These are phyloP conservation scores for Lasiodiplodia sp. DNA, from an alignment of 2,329 filamentous ascomycete species.

Conservation along the genomic window DNA sequence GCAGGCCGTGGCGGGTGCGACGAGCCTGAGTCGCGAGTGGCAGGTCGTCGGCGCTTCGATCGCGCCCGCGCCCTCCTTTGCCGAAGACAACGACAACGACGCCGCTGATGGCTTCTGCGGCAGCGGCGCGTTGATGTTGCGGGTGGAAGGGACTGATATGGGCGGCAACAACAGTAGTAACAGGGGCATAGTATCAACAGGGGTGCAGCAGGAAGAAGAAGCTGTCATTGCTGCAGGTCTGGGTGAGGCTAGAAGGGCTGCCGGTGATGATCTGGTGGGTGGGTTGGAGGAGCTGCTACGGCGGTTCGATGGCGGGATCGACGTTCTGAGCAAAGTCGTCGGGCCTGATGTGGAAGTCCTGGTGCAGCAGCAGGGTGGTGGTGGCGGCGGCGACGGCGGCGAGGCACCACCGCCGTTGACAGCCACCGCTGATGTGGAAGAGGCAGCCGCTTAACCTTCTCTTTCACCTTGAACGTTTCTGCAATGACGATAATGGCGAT, in stretches of 20 bases:
- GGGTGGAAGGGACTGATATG: conserved; percentile 63
- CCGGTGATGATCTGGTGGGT: conserved; percentile 44
- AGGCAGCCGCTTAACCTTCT: background rate
- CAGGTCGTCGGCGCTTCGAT: conserved; percentile 65
- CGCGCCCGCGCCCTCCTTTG: conserved; percentile 68
- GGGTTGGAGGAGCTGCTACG: conserved; percentile 47
- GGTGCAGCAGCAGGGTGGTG: background rate
- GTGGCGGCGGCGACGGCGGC: background rate
- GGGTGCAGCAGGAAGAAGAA: conserved; percentile 32
- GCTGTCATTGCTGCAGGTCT: conserved; percentile 26
- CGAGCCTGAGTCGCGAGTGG: conserved; percentile 79
- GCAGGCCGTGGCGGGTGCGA: conserved; percentile 68
- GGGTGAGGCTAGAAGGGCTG: conserved; percentile 41
- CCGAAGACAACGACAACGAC: conserved; percentile 46
- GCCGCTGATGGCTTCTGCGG: conserved; percentile 26
- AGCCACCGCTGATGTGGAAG: background rate
- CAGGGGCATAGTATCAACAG: background rate
- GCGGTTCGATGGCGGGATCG: conserved; percentile 46
- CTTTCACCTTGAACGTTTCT: background rate
- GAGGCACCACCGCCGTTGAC: background rate
- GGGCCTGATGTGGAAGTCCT: conserved; percentile 29
- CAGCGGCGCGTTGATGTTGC: conserved; percentile 62
- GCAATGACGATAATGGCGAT: background rate
- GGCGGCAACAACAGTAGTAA: conserved; percentile 35
- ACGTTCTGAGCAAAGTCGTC: conserved; percentile 45